Evolutionary conservation across 345 rosid genomes (phyloP).

Genomic region (Salix brachista): DNA sequence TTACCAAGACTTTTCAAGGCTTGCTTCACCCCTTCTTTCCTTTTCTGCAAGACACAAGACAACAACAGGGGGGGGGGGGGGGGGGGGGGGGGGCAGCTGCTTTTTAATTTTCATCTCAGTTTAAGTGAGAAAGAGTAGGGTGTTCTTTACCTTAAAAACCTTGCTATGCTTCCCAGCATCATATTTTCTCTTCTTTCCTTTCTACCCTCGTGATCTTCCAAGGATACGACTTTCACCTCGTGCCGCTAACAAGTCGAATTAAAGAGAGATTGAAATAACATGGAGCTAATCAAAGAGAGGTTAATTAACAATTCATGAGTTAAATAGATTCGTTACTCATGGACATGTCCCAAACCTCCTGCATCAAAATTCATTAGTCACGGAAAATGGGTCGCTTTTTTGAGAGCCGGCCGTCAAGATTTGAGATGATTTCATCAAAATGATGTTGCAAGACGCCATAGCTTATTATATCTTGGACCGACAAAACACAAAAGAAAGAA

Average conservation of each 20-base stretch:
- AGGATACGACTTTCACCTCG: neutral
- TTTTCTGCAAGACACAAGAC: neutral
- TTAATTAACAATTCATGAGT: neutral
- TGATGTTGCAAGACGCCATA: neutral
- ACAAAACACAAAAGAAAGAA: neutral
- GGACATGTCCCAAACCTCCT: neutral
- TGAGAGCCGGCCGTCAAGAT: neutral
- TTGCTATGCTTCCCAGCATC: neutral
- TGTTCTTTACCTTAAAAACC: neutral
- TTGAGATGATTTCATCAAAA: neutral
- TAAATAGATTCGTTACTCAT: no score
- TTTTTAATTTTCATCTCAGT: neutral
- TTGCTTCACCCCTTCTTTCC: neutral
- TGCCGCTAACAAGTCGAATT: neutral
- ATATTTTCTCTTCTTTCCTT: neutral
- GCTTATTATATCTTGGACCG: neutral
- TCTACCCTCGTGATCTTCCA: neutral
- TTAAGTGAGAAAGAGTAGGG: neutral
- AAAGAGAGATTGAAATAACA: no score
- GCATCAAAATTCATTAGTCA: neutral
- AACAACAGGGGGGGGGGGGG: neutral
- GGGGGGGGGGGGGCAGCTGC: neutral
- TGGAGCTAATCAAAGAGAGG: neutral
- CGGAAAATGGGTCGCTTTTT: neutral
- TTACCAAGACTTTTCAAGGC: neutral